phyloP scores from a whole-genome alignment of 192 early-diverging fungal species.

The Dimargaris verticillata region DNA sequence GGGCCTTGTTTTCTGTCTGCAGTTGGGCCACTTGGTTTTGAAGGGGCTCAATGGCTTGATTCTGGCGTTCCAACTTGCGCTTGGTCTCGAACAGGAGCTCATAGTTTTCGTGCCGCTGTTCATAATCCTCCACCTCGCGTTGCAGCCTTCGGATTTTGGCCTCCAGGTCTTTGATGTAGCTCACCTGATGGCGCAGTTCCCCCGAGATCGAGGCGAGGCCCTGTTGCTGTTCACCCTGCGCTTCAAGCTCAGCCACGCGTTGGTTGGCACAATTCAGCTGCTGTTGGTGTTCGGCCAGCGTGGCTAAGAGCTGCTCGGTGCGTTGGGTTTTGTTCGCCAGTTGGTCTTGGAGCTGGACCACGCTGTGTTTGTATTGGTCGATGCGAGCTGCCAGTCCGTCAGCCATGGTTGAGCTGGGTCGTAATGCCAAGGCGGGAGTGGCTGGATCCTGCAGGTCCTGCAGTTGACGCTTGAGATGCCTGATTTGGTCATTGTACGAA shows the following conservation, averaged over 20 bases:
- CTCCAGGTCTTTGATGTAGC: constrained; percentile 34
- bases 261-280: constrained; percentile 18
- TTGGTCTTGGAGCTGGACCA: constrained; percentile 10
- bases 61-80: constrained; percentile 15
- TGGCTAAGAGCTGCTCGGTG: constrained; percentile 1
- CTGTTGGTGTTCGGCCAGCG: constrained; percentile 11
- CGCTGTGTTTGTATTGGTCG: background rate
- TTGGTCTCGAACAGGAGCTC: constrained; percentile 23
- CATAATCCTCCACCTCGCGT: constrained; percentile 18
- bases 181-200: constrained; percentile 34
- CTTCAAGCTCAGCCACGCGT: constrained; percentile 13
- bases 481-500: background rate
- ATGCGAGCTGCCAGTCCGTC: constrained; percentile 10
- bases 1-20: constrained; percentile 27
- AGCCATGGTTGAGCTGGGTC: too few species aligned
- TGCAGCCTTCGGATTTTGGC: constrained; percentile 36
- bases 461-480: background rate
- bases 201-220: constrained; percentile 23
- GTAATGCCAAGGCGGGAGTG: too few species aligned
- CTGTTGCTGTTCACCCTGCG: constrained; percentile 7
- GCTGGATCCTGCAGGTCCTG: background rate
- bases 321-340: constrained; percentile 11
- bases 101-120: constrained; percentile 15
- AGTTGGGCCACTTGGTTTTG: constrained; percentile 24
- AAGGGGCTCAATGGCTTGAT: constrained; percentile 15